A percentile compares a stretch with the other conserved stretches of the same genome.
phyloP scores from a whole-genome alignment of 2,329 filamentous ascomycete species.

The Talaromyces sp. region DNA sequence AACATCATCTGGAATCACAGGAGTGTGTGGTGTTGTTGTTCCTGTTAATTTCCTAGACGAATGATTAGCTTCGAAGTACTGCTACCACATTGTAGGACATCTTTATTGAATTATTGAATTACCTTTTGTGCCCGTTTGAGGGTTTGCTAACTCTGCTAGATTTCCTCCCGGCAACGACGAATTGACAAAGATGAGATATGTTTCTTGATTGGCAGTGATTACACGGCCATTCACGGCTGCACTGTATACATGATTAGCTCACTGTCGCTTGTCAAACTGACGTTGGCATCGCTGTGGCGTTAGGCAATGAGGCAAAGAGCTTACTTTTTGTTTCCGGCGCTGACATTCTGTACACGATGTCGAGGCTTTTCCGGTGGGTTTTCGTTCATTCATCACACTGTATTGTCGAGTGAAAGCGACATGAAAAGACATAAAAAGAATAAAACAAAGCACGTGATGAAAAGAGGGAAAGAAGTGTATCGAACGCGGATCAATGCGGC shows the following conservation, averaged over 20 bases:
- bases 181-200: conserved; percentile 45
- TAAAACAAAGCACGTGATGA: not conserved
- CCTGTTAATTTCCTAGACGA: not conserved
- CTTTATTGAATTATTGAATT: not conserved
- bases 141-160: conserved; percentile 7
- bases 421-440: not conserved
- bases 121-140: conserved; percentile 11
- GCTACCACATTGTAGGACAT: not conserved
- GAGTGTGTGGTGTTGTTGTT: not conserved
- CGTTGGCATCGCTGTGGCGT: not conserved
- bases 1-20: not conserved
- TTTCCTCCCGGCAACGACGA: conserved; percentile 27
- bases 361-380: not conserved
- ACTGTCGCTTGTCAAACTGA: not conserved
- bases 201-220: conserved; percentile 45
- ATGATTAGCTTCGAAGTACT: not conserved
- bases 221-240: conserved; percentile 47
- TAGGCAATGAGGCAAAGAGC: conserved; percentile 1
- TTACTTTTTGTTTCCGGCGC: conserved; percentile 47
- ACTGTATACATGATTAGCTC: conserved; percentile 27
- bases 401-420: not conserved
- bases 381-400: not conserved
- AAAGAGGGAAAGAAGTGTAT: not conserved
- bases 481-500: not conserved
- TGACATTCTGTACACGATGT: conserved; percentile 44